Percentiles rank a stretch among this genome's conserved stretches.
Evolutionary conservation across 305 asterid species (phyloP).

Genomic region (Withania somnifera): DNA sequence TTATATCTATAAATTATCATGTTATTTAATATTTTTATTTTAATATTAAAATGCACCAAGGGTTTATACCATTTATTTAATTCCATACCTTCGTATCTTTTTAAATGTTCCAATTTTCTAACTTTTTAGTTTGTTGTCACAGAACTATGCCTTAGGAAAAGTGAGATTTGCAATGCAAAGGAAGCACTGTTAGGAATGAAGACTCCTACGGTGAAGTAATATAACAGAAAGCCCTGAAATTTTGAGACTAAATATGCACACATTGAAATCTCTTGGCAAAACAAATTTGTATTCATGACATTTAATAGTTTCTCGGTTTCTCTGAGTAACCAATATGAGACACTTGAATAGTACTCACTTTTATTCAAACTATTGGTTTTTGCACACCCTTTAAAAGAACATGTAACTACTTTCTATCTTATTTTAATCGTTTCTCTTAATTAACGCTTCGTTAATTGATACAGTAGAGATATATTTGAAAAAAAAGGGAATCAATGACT

Average conservation of each 20-base stretch:
- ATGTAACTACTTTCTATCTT: not conserved
- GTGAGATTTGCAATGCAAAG: slow-evolving; percentile 47
- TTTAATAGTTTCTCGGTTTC: not conserved
- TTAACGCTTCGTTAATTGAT: not conserved
- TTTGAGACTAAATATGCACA: not conserved
- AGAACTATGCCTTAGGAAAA: slow-evolving; percentile 47
- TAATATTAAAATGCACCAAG: no score
- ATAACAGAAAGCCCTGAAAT: not conserved
- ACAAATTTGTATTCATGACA: not conserved
- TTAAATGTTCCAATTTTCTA: not conserved
- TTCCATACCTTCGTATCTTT: not conserved
- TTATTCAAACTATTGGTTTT: not conserved
- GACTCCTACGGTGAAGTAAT: slow-evolving; percentile 47
- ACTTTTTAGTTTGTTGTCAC: not conserved
- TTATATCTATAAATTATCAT: no score
- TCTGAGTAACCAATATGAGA: not conserved
- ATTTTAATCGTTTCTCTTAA: not conserved
- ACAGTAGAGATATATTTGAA: not conserved
- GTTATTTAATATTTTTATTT: no score
- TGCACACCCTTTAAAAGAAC: not conserved
- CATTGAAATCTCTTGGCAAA: not conserved
- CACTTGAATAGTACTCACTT: not conserved
- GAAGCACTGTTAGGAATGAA: slow-evolving; percentile 42
- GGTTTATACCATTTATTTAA: not conserved
- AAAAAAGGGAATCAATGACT: not conserved